These are phyloP conservation scores for Erodium texanum DNA, from an alignment of 441 rosid genomes.

Conservation along the genomic window DNA sequence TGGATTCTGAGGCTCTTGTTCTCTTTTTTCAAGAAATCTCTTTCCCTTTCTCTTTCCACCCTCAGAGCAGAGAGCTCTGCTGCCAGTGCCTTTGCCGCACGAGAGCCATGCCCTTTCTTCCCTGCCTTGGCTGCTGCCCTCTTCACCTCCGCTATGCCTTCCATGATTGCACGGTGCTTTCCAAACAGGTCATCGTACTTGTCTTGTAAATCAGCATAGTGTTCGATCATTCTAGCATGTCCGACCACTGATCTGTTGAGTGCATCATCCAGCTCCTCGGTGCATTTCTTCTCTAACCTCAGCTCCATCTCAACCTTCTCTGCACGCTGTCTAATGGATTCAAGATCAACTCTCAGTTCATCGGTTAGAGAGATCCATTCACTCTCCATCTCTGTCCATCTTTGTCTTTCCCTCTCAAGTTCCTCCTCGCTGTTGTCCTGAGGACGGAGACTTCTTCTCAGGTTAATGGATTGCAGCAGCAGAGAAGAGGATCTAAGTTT, in stretches of 20 bases:
- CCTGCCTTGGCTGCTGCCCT: slow-evolving; percentile 91
- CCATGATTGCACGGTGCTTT: slow-evolving; percentile 76
- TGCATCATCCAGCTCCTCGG: slow-evolving; percentile 78
- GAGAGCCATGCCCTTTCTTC: slow-evolving; percentile 82
- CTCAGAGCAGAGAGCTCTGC: slow-evolving; percentile 81
- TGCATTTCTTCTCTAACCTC: slow-evolving; percentile 69
- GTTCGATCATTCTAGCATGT: slow-evolving; percentile 91
- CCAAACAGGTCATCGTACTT: slow-evolving; percentile 81
- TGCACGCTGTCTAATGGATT: slow-evolving; percentile 38
- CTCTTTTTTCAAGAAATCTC: slow-evolving; percentile 71
- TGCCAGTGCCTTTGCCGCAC: slow-evolving; percentile 81
- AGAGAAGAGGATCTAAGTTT: neutral
- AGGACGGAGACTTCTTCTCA: neutral
- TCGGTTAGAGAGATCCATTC: slow-evolving; percentile 86
- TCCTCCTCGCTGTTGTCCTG: slow-evolving; percentile 45
- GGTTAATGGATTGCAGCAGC: neutral
- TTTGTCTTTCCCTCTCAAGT: slow-evolving; percentile 50
- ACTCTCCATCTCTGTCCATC: slow-evolving; percentile 82
- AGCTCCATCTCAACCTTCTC: slow-evolving; percentile 62
- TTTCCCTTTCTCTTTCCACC: slow-evolving; percentile 78
- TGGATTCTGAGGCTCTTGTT: slow-evolving; percentile 78
- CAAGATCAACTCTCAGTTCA: slow-evolving; percentile 73
- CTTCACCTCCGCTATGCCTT: slow-evolving; percentile 87
- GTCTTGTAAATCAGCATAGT: slow-evolving; percentile 91
- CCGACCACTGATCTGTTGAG: slow-evolving; percentile 92